Evolutionary conservation across 164 flowering plant genomes (phyloP), one percentile per base, ranked within the genome.

Genomic region (Euptelea pleiosperma): DNA sequence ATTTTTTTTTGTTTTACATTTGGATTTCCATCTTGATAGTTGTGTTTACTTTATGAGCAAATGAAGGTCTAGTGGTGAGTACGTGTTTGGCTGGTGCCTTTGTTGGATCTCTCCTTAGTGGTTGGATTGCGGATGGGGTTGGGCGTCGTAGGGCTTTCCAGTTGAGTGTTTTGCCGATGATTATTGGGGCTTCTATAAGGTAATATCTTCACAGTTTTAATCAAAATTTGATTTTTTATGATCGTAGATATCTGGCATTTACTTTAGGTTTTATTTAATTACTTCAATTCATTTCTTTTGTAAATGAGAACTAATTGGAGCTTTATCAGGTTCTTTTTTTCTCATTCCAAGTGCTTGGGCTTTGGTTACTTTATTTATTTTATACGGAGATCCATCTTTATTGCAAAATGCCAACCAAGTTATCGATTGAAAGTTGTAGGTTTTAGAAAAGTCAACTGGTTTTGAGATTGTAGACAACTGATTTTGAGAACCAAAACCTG

Each of bases 91-190:
- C 75, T 37, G 99, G 97, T 67, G 99, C 97, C 24, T 78, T 94
- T 57, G 30, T 84, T 74, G 97, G 99, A 56, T 88, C 81, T 52
- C 43, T 84, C 42, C 43, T 85, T 33, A 94, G 99, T 78, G 97
- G 99, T 58, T 88, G 79, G 82, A 77, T 91, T 58, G 85, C 91
- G 3, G 99, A 94, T 78, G 93, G 78, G 30, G 24, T 89, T 67
- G 97, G 99, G 21, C 91, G 97, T 39, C 92, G 96, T 12, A 83
- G 86, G 70, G 82, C 96, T 60, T 91, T 94, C 63, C 99, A 94
- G 68, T 71, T 91, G 71, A 83, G 93, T 79, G 89, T 96, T 61
- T 69, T 94, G 55, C 95, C 97, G 3, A 94, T 94, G 95, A 82
- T 94, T 37, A 47, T 91, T 67, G 99, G 99, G 66, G 89, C 95